phyloP scores from a whole-genome alignment of 2,329 filamentous ascomycete species.

The Fusarium mundagurra region DNA sequence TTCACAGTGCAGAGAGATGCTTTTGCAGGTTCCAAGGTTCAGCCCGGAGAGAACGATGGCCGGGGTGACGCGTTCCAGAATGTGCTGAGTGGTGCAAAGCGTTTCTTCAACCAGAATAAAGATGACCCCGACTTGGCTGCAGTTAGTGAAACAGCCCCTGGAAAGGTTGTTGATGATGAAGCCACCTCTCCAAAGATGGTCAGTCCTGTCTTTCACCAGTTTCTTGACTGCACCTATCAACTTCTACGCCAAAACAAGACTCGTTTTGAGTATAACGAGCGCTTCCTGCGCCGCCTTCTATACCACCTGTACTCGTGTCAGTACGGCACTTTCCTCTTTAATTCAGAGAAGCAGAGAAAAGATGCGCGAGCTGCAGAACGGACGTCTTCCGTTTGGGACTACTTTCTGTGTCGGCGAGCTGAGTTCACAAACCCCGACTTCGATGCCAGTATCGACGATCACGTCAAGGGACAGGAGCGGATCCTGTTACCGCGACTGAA shows the following conservation, averaged over 20 bases:
- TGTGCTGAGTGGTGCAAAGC: conserved; percentile 85
- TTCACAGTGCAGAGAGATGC: conserved; percentile 87
- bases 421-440: conserved; percentile 89
- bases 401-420: conserved; percentile 82
- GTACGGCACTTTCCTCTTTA: conserved; percentile 96
- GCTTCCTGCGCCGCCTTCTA: conserved; percentile 86
- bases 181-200: conserved; percentile 88
- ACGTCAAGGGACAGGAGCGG: conserved; percentile 80
- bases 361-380: conserved; percentile 74
- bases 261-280: conserved; percentile 95
- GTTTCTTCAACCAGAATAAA: conserved; percentile 82
- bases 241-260: conserved; percentile 85
- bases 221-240: conserved; percentile 93
- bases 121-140: conserved; percentile 71
- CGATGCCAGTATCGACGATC: conserved; percentile 78
- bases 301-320: conserved; percentile 97
- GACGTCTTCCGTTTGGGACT: conserved; percentile 93
- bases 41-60: conserved; percentile 69
- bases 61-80: conserved; percentile 83
- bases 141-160: conserved; percentile 52
- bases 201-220: conserved; percentile 97
- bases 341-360: conserved; percentile 88
- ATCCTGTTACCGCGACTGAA: conserved; percentile 81
- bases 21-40: conserved; percentile 71
- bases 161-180: conserved; percentile 62